Evolutionary conservation across 2,329 filamentous ascomycete genomes (phyloP).

Genomic region (Sporothrix variecibatus): DNA sequence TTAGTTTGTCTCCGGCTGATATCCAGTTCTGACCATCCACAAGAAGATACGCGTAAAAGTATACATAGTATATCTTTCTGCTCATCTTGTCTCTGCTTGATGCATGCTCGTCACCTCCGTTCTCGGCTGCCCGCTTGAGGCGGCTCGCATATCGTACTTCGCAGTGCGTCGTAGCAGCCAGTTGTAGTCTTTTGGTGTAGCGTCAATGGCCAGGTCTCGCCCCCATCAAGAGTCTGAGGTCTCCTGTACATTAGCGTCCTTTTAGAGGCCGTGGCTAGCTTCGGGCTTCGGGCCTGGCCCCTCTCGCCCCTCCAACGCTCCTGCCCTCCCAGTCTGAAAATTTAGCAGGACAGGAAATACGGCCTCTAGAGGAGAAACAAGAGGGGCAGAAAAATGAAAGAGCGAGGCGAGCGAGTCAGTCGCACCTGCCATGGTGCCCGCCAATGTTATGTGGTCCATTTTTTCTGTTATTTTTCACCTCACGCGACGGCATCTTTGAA

Average conservation of each 20-base stretch:
- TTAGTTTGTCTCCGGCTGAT: not conserved
- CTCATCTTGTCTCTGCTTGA: not conserved
- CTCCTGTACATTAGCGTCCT: not conserved
- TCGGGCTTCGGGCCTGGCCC: conserved; percentile 1
- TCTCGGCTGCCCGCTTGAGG: not conserved
- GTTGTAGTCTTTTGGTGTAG: not conserved
- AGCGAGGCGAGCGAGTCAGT: not conserved
- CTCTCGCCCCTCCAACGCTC: not conserved
- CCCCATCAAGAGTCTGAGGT: not conserved
- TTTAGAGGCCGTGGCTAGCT: conserved; percentile 8
- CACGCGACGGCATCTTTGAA: conserved; percentile 1
- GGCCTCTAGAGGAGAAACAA: not conserved
- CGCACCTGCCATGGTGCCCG: not conserved
- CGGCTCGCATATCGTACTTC: not conserved
- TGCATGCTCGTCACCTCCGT: conserved; percentile 12
- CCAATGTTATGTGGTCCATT: not conserved
- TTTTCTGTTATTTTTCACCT: not conserved
- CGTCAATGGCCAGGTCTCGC: conserved; percentile 7
- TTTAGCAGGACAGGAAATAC: conserved; percentile 21
- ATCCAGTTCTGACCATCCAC: not conserved
- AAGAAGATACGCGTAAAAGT: not conserved
- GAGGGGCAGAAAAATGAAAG: not conserved
- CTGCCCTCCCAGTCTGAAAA: not conserved
- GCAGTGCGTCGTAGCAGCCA: not conserved
- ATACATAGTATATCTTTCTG: not conserved